Percentiles rank a stretch among this genome's conserved stretches.
phyloP scores from a whole-genome alignment of 192 early-diverging fungal species.

The Dispira simplex region DNA sequence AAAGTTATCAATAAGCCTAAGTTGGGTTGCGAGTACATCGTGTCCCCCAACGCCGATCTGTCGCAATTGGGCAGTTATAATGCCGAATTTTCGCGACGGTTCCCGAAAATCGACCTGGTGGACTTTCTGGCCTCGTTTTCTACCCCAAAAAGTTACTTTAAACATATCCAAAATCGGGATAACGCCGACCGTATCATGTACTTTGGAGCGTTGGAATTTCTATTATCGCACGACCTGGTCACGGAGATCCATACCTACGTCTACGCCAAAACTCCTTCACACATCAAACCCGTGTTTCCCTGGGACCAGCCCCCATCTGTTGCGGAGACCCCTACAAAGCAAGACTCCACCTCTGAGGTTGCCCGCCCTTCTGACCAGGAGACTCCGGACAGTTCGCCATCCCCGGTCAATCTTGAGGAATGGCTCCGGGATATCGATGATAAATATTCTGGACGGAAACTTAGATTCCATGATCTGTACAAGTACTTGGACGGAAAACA shows the following conservation, averaged over 20 bases:
- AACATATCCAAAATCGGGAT: conserved; percentile 2
- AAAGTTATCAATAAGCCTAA: conserved; percentile 76
- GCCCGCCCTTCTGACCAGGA: neutral
- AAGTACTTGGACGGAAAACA: conserved; percentile 11
- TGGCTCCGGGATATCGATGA: conserved; percentile 6
- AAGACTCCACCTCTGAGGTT: neutral
- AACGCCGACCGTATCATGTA: neutral
- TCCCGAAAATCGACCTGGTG: conserved; percentile 4
- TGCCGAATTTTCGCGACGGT: neutral
- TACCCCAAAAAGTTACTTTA: neutral
- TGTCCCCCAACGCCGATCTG: conserved; percentile 45
- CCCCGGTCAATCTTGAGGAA: neutral
- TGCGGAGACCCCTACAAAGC: neutral
- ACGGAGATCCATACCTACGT: conserved; percentile 8
- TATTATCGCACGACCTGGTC: neutral
- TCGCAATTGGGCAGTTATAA: conserved; percentile 25
- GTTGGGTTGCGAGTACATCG: conserved; percentile 62
- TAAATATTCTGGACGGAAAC: neutral
- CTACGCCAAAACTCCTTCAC: neutral
- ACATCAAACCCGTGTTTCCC: conserved; percentile 6
- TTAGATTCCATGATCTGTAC: neutral
- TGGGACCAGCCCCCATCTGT: neutral
- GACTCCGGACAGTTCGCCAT: neutral
- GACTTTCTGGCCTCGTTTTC: conserved; percentile 10
- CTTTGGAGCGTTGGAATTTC: neutral